Evolutionary conservation across 2,329 filamentous ascomycete genomes (phyloP).

Genomic region (Dothideomycetidae sp.): DNA sequence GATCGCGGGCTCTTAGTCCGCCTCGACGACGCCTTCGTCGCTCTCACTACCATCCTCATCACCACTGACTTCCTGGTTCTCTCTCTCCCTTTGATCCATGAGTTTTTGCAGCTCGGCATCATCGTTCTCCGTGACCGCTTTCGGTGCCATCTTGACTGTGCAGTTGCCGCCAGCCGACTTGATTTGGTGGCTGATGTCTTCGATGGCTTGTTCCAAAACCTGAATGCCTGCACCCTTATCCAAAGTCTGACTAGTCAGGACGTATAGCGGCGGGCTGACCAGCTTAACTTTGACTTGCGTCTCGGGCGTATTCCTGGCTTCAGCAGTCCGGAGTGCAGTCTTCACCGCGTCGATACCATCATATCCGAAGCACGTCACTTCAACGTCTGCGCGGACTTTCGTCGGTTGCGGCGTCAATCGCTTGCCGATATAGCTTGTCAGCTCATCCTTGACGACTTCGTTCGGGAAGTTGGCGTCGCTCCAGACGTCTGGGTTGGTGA

Average conservation of each 20-base stretch:
- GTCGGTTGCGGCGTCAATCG: constrained; percentile 95
- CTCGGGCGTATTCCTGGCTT: constrained; percentile 81
- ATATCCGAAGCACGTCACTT: constrained; percentile 82
- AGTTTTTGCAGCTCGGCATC: constrained; percentile 92
- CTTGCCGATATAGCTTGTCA: constrained; percentile 93
- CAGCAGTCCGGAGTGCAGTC: constrained; percentile 75
- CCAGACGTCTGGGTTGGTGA: constrained; percentile 97
- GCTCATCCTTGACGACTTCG: constrained; percentile 71
- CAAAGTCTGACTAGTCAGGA: constrained; percentile 86
- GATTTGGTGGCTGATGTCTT: constrained; percentile 72
- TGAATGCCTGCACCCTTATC: constrained; percentile 82
- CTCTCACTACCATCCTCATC: constrained; percentile 94
- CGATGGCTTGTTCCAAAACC: constrained; percentile 75
- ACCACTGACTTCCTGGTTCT: constrained; percentile 95
- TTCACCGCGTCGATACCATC: constrained; percentile 98
- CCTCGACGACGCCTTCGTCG: constrained; percentile 64
- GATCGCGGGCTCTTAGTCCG: constrained; percentile 16
- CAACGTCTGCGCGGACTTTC: constrained; percentile 94
- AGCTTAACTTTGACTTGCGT: constrained; percentile 97
- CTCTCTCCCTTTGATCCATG: constrained; percentile 97
- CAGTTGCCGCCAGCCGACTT: constrained; percentile 63
- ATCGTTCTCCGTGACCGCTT: constrained; percentile 97
- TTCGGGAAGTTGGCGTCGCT: constrained; percentile 80
- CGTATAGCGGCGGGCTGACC: constrained; percentile 93
- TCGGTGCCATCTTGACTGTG: constrained; percentile 93